Conservation (phyloP, 805 yeast genomes). For the Candida manassasensis region DNA sequence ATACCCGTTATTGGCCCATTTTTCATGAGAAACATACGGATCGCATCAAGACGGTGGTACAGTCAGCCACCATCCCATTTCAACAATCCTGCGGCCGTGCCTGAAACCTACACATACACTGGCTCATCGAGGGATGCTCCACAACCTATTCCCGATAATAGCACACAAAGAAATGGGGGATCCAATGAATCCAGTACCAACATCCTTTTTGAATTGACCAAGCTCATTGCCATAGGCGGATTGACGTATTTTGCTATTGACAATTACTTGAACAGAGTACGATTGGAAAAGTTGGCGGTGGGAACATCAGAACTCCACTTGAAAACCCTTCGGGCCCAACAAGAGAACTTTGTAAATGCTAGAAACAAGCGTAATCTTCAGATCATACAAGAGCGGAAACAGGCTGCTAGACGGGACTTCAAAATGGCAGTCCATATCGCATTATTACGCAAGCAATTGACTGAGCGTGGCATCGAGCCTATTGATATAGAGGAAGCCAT, state of each 20-base stretch:
- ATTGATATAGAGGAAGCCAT: slow-evolving; percentile 49
- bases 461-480: slow-evolving; percentile 56
- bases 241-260: slow-evolving; percentile 49
- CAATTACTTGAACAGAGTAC: slow-evolving; percentile 40
- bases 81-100: slow-evolving; percentile 15
- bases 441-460: slow-evolving; percentile 54
- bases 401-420: slow-evolving; percentile 43
- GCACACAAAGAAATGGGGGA: too few relatives aligned
- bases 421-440: slow-evolving; percentile 68
- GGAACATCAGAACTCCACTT: slow-evolving; percentile 35
- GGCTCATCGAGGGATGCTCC: not conserved
- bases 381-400: slow-evolving; percentile 48
- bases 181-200: not conserved
- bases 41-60: not conserved
- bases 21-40: not conserved
- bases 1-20: not conserved
- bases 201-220: slow-evolving; percentile 28
- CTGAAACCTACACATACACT: slow-evolving; percentile 6
- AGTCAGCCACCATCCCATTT: slow-evolving; percentile 22
- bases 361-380: slow-evolving; percentile 50
- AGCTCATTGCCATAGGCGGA: slow-evolving; percentile 39
- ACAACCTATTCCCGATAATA: too few relatives aligned
- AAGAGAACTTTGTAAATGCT: slow-evolving; percentile 46
- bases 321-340: slow-evolving; percentile 37
- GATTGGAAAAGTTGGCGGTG: slow-evolving; percentile 28